Evolutionary conservation across 805 yeast genomes (phyloP), one percentile per base, ranked within the genome.

Genomic region (Brettanomyces custersianus): DNA sequence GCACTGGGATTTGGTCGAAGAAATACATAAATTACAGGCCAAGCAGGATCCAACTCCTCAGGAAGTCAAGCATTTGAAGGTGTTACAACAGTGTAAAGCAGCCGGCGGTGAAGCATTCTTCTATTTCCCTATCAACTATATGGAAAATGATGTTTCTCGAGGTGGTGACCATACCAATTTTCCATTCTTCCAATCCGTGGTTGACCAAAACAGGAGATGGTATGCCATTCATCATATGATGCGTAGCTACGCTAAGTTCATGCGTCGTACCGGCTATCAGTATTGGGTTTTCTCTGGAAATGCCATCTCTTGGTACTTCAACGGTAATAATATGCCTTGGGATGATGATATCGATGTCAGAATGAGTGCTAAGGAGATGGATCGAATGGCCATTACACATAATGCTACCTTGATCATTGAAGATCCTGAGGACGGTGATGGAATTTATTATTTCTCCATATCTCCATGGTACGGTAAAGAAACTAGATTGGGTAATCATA

Each of bases 401-500:
- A 73, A 73, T 47, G 69, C 69, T 36, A 53, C 70, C 16, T 51
- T 47, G 42, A 62, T 48, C 45, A 53, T 71, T 13, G 74, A 71
- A 44, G 58, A 62, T 34, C 44, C 60, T 5, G 40, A 45, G 4
- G 40, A 45, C 32, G 66, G 66, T 1, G 55, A 42, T 28, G 45
- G 49, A 10, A 54, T 55, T 30, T 55, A 49, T 35, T 58, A 33
- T 35, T 40, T 60, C 24, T 61, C 56, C 43, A 57, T 61, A 32
- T 69, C 75, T 4, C 37, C 31, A 11, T 34, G 37, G 37, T 34
- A 20, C 23, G 32, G 28, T 22, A 20, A 21, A 15, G 57, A 55
- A 39, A 55, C 70, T 9, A 81, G 75, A 1, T 75, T 72, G 43
- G 82, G 80, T 1, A 78, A 80, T 50, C 74, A 75, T 45, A 80